phyloP scores from a whole-genome alignment of 352 stramenopile genomes.

The Thraustotheca clavata region DNA sequence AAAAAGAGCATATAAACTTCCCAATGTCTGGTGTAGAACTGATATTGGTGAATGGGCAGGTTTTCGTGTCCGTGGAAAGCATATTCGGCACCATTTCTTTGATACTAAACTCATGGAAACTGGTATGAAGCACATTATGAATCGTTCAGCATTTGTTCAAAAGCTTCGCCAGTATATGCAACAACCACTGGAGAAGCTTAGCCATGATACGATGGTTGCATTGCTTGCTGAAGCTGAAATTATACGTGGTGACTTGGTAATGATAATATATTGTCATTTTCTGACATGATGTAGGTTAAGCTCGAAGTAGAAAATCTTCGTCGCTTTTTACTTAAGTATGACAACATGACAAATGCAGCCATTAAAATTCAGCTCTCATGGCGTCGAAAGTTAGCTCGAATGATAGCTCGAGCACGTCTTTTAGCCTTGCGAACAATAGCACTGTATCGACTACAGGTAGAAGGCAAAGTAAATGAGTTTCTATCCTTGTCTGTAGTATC shows the following conservation, averaged over 20 bases:
- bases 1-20: slow-evolving; percentile 36
- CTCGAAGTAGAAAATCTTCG: slow-evolving; percentile 50
- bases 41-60: slow-evolving; percentile 65
- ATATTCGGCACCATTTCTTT: slow-evolving; percentile 63
- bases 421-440: not conserved
- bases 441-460: not conserved
- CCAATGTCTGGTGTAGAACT: slow-evolving; percentile 57
- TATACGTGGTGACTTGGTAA: slow-evolving; percentile 52
- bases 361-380: slow-evolving; percentile 52
- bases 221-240: slow-evolving; percentile 45
- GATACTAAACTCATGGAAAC: slow-evolving; percentile 42
- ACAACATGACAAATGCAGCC: slow-evolving; percentile 43
- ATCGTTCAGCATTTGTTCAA: slow-evolving; percentile 36
- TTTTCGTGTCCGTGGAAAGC: slow-evolving; percentile 43
- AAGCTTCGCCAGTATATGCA: slow-evolving; percentile 48
- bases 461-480: not conserved
- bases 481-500: not conserved
- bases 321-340: slow-evolving; percentile 54
- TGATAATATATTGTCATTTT: not conserved
- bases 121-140: slow-evolving; percentile 47
- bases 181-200: slow-evolving; percentile 46
- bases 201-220: slow-evolving; percentile 33
- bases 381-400: slow-evolving; percentile 35
- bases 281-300: slow-evolving; percentile 25
- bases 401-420: slow-evolving; percentile 19